Evolutionary conservation across 805 yeast genomes (phyloP).

Genomic region (Zygosaccharomyces bisporus): DNA sequence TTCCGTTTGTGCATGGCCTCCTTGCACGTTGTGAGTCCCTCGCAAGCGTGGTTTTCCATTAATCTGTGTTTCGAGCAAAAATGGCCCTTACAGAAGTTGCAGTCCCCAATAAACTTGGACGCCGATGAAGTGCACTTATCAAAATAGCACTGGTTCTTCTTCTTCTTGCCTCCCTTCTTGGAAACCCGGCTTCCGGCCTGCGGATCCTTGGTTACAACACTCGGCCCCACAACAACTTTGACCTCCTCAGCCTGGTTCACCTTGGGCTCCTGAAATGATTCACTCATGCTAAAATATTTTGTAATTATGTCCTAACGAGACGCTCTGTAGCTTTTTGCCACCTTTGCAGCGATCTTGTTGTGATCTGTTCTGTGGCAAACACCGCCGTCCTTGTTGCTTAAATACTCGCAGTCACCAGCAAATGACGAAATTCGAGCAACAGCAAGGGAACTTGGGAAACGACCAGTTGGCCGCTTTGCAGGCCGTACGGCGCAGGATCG

Average conservation of each 20-base stretch:
- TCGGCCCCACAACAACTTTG: conserved; percentile 2
- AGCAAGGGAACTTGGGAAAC: neutral
- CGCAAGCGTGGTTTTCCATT: conserved; percentile 78
- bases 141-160: conserved; percentile 50
- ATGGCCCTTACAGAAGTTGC: conserved; percentile 78
- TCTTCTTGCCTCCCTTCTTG: conserved; percentile 29
- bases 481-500: conserved; percentile 5
- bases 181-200: conserved; percentile 18
- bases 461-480: neutral
- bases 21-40: conserved; percentile 74
- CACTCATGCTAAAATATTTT: neutral
- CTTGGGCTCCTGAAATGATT: neutral
- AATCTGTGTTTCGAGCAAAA: conserved; percentile 85
- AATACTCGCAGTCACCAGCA: neutral
- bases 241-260: conserved; percentile 2
- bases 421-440: neutral
- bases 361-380: conserved; percentile 4
- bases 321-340: neutral
- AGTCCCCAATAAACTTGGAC: conserved; percentile 67
- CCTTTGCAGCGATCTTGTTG: neutral
- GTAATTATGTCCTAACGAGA: neutral
- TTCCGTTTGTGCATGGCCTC: conserved; percentile 80
- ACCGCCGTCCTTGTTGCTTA: conserved; percentile 1
- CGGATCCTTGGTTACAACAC: conserved; percentile 12
- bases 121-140: conserved; percentile 61